Base-by-base conservation (phyloP, 2,329 filamentous ascomycete species). In the Fusarium dimerum region DNA sequence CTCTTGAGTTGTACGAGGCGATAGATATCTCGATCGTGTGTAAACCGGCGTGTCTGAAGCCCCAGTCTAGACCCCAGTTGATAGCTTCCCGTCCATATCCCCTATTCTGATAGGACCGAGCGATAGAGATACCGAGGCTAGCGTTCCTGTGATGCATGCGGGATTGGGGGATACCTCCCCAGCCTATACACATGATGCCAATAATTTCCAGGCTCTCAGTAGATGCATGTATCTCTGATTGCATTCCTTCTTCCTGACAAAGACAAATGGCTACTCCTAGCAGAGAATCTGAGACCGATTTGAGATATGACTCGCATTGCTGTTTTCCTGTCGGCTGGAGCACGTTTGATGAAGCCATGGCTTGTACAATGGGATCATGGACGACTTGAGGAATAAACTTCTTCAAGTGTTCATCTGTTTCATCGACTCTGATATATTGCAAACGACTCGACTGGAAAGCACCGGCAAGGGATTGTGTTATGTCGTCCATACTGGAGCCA, bases 81-180 rank as follows among this genome's bases (percentile, higher is more conserved):
- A 80, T 74, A 2, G 76, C 74, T 57, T 80, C 78, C 13, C 61
- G 61, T 6, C 78, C 78, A 48, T 79, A 80, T 0, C 77, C 76
- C 30, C 67, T 58, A 9, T 68, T 65, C 48, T 77, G 73, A 52
- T 71, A 70, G 2, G 47, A 34, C 1, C 65, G 60, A 2, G 69
- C 52, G 17, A 78, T 67, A 16, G 64, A 64, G 32, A 78, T 65
- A 5, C 68, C 72, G 13, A 79, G 65, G 5, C 49, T 45, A 6
- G 56, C 52, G 9, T 41, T 54, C 7, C 57, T 57, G 32, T 62
- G 54, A 7, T 61, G 61, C 4, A 45, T 40, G 0, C 46, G 30
- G 2, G 39, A 29, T 7, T 49, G 36, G 3, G 51, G 39, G 3
- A 55, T 38, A 3, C 52, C 56, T 10, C 54, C 49, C 50, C 54